Conservation (phyloP, 2,329 filamentous ascomycete species). For the Diaporthe vaccinii region DNA sequence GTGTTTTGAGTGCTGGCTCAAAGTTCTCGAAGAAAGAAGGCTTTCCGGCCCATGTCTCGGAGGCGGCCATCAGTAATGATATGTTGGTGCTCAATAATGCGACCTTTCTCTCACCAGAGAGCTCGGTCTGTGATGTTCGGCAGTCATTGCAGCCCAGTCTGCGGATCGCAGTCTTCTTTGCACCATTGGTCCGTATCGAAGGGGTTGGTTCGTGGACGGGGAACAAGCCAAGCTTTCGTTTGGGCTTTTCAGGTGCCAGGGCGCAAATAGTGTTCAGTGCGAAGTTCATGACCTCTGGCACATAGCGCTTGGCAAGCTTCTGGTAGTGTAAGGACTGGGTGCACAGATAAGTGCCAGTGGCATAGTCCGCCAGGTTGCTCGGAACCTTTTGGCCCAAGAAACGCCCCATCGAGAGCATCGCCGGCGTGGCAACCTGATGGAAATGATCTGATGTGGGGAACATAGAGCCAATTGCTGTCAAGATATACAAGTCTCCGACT, state of each 20-base stretch:
- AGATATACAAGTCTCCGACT: slow-evolving; percentile 82
- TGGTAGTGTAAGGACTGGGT: slow-evolving; percentile 88
- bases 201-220: slow-evolving; percentile 70
- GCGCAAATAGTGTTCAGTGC: slow-evolving; percentile 79
- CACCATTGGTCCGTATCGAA: slow-evolving; percentile 64
- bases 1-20: slow-evolving; percentile 69
- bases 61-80: slow-evolving; percentile 75
- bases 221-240: slow-evolving; percentile 66
- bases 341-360: slow-evolving; percentile 82
- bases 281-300: slow-evolving; percentile 91
- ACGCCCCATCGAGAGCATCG: slow-evolving; percentile 85
- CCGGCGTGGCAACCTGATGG: slow-evolving; percentile 92
- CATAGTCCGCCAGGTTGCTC: slow-evolving; percentile 73
- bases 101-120: slow-evolving; percentile 61
- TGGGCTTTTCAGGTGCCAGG: slow-evolving; percentile 69
- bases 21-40: slow-evolving; percentile 86
- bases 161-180: slow-evolving; percentile 57
- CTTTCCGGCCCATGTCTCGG: slow-evolving; percentile 80
- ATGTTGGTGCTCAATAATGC: slow-evolving; percentile 74
- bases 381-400: slow-evolving; percentile 86
- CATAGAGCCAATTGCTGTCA: slow-evolving; percentile 85
- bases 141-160: slow-evolving; percentile 74
- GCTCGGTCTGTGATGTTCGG: slow-evolving; percentile 47
- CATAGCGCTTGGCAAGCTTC: slow-evolving; percentile 83
- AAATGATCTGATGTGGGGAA: slow-evolving; percentile 98